Evolutionary conservation across 2,329 filamentous ascomycete species (phyloP).

Genomic region (Fusarium sp.): DNA sequence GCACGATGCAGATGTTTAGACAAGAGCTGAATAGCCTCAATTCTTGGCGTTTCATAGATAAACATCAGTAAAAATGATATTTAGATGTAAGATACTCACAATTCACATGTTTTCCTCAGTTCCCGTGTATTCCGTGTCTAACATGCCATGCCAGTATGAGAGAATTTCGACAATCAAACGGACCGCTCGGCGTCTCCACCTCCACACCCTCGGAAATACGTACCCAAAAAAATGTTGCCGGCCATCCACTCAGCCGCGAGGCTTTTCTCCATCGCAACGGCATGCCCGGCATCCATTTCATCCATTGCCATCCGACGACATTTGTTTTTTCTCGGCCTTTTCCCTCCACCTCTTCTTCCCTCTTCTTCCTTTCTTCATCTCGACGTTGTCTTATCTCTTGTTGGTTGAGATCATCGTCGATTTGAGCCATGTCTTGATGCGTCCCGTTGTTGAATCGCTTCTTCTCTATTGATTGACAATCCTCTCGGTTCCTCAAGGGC

Average conservation of each 20-base stretch:
- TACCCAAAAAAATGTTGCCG: slow-evolving; percentile 35
- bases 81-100: too few relatives aligned
- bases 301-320: slow-evolving; percentile 27
- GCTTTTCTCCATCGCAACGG: slow-evolving; percentile 42
- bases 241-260: slow-evolving; percentile 40
- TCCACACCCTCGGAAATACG: slow-evolving; percentile 41
- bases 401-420: slow-evolving; percentile 33
- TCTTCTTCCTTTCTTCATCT: slow-evolving; percentile 17
- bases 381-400: slow-evolving; percentile 25
- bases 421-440: slow-evolving; percentile 36
- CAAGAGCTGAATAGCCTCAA: not conserved
- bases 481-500: slow-evolving; percentile 4
- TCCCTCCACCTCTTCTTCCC: slow-evolving; percentile 14
- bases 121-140: slow-evolving; percentile 3
- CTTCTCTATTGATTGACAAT: slow-evolving; percentile 13
- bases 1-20: slow-evolving; percentile 4
- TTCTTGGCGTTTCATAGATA: not conserved
- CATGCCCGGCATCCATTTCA: slow-evolving; percentile 39
- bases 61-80: too few relatives aligned
- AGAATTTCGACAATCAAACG: slow-evolving; percentile 41
- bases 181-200: slow-evolving; percentile 45
- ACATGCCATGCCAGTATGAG: slow-evolving; percentile 31
- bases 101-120: not conserved
- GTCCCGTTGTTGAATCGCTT: slow-evolving; percentile 21
- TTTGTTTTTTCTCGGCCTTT: slow-evolving; percentile 24